Evolutionary conservation across 2,329 filamentous ascomycete genomes (phyloP), one percentile per base, ranked within the genome.

Genomic region (Didymosphaeria variabile): DNA sequence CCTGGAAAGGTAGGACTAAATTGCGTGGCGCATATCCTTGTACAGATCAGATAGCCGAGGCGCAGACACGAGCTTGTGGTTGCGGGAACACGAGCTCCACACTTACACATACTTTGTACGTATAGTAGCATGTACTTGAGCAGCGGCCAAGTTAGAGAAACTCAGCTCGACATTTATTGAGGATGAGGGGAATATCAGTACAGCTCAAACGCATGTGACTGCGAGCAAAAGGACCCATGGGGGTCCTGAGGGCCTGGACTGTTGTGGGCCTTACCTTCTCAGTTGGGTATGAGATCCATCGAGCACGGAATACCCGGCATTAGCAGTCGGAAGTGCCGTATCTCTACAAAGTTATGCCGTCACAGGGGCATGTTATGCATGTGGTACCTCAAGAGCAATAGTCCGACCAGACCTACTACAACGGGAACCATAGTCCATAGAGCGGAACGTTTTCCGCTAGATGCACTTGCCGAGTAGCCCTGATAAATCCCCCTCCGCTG

Each of bases 1-100:
- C 47, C 29, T 15, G 13, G 7, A 32, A 19, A 32, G 47, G 29
- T 19, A 49, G 29, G 29, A 19, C 10, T 5, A 32, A 19, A 32
- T 50, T 50, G 21, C 29, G 45, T 49, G 45, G 45, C 45, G 29
- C 17, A 50, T 19, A 50, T 32, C 47, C 47, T 34, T 50, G 47
- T 50, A 32, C 2, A 13, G 47, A 50, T 50, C 47, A 10, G 32
- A 45, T 45, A 40, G 38, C 38, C 38, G 38, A 40, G 19, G 42
- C 19, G 19, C 19, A 45, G 42, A 29, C 19, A 19, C 19, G 19
- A 23, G 19, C n/a, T 2, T 21, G n/a, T 45, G n/a, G 40, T 44
- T 45, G 21, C 2, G 6, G 3, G n/a, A 19, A 13, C 19, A 45
- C 8, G 19, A 21, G 42, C 4, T 45, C 10, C 19, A 23, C 42